Conservation (phyloP, 2,329 filamentous ascomycete genomes). For the Ilyonectria destructans region DNA sequence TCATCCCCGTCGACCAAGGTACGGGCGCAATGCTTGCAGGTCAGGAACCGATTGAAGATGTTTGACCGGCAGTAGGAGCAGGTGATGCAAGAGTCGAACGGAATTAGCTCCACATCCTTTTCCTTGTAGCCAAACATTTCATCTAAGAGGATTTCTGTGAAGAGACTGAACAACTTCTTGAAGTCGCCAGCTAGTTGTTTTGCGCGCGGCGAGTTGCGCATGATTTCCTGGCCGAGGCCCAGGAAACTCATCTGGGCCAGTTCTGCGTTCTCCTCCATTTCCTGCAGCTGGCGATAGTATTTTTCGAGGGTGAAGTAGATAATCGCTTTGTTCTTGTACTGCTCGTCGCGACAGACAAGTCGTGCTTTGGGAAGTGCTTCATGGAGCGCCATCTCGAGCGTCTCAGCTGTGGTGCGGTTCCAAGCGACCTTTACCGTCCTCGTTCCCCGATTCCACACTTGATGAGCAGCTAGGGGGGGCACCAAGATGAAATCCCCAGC, state of each 20-base stretch:
- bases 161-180: constrained; percentile 83
- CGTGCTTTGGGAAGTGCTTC: constrained; percentile 92
- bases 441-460: constrained; percentile 98
- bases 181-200: constrained; percentile 88
- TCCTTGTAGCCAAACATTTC: constrained; percentile 88
- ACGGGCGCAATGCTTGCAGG: constrained; percentile 87
- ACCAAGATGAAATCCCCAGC: constrained; percentile 95
- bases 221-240: constrained; percentile 64
- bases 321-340: constrained; percentile 99
- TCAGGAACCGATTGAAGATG: constrained; percentile 97
- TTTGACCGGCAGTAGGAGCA: constrained; percentile 97
- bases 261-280: constrained; percentile 67
- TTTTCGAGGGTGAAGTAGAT: constrained; percentile 89
- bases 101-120: constrained; percentile 80
- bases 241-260: constrained; percentile 63
- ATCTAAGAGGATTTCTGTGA: constrained; percentile 83
- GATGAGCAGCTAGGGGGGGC: constrained; percentile 92
- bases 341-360: constrained; percentile 95
- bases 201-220: constrained; percentile 63
- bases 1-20: constrained; percentile 77
- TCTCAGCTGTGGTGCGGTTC: constrained; percentile 96
- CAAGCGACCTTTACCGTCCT: constrained; percentile 98
- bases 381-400: constrained; percentile 85
- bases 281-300: constrained; percentile 76
- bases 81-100: constrained; percentile 92